Evolutionary conservation across 257 asterid genomes (phyloP), one percentile per base, ranked within the genome.

Genomic region (Solanum virginianum): DNA sequence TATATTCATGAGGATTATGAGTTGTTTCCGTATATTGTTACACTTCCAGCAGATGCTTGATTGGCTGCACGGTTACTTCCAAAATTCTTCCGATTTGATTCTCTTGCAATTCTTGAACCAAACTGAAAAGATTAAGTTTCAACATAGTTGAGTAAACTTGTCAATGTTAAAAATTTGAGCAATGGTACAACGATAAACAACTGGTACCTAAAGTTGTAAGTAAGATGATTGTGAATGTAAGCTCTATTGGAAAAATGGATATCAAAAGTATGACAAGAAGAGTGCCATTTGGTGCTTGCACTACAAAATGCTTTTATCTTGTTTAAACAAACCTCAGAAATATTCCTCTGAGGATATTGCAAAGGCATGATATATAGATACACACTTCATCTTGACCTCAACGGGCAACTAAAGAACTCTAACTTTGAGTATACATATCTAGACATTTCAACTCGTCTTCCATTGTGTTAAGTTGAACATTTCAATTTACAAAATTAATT

Each of bases 21-120:
- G 65, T 79, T 51, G 9, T 53, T 79, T 26, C 88, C 85, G 56
- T 86, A 10, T 88, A 94, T 93, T 36, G 86, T 94, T 54, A 89
- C 97, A 87, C 97, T 96, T 83, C 99, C 99, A 13, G 98, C 99
- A 84, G 97, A 92, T 79, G 96, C 98, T 86, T 93, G 98, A 89
- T 96, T 96, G 79, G 98, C 99, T 41, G 99, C 98, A 84, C 98
- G 94, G 84, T 94, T 96, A 86, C 98, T 96, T 89, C 99, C 99
- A 36, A 96, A 96, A 63, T 90, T 93, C 84, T 92, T 94, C 92
- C 90, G 87, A 87, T 96, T 96, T 47, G 99, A 96, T 87, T 96
- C 99, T 85, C 99, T 92, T 0, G 99, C 99, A 36, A 96, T 93
- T 83, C 99, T 92, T 7, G 98, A 91, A 39, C 99, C 99, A 83